Percentiles rank a stretch among this genome's conserved stretches.
phyloP scores from a whole-genome alignment of 2,329 filamentous ascomycete species.

The Hymenoscyphus fructigenus region DNA sequence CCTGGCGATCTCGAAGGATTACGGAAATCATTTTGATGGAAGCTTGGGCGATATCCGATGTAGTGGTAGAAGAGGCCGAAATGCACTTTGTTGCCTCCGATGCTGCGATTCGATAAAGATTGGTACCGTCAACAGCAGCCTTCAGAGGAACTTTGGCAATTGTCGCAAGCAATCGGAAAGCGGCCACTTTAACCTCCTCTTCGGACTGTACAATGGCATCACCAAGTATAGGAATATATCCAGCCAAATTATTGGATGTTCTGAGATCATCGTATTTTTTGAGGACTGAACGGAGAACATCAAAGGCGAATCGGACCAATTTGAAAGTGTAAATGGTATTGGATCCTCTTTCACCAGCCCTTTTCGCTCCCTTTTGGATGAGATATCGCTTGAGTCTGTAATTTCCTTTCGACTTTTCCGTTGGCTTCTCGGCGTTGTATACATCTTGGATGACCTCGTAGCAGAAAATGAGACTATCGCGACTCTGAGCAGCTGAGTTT shows the following conservation, averaged over 20 bases:
- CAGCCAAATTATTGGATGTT: constrained; percentile 74
- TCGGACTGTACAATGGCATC: constrained; percentile 81
- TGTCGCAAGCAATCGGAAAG: constrained; percentile 79
- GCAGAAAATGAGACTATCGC: constrained; percentile 88
- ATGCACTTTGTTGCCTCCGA: constrained; percentile 83
- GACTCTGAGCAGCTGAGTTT: constrained; percentile 75
- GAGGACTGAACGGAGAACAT: constrained; percentile 80
- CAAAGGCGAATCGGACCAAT: constrained; percentile 81
- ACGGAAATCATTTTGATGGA: constrained; percentile 85
- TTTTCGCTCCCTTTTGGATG: constrained; percentile 75
- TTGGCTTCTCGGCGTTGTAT: constrained; percentile 62
- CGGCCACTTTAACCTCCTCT: constrained; percentile 89
- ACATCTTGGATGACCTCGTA: constrained; percentile 91
- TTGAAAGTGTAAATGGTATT: constrained; percentile 84
- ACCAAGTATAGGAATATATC: constrained; percentile 85
- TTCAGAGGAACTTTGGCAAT: constrained; percentile 81
- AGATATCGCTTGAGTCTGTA: constrained; percentile 71
- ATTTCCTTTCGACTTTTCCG: constrained; percentile 55
- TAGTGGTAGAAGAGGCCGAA: constrained; percentile 73
- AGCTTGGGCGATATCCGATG: constrained; percentile 81
- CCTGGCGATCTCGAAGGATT: constrained; percentile 76
- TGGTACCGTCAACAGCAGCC: constrained; percentile 59
- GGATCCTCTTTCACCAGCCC: constrained; percentile 66
- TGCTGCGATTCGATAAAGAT: constrained; percentile 72
- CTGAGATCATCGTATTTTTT: constrained; percentile 82